Base-by-base conservation (phyloP, 116 monocot species). In the Cymodocea nodosa region DNA sequence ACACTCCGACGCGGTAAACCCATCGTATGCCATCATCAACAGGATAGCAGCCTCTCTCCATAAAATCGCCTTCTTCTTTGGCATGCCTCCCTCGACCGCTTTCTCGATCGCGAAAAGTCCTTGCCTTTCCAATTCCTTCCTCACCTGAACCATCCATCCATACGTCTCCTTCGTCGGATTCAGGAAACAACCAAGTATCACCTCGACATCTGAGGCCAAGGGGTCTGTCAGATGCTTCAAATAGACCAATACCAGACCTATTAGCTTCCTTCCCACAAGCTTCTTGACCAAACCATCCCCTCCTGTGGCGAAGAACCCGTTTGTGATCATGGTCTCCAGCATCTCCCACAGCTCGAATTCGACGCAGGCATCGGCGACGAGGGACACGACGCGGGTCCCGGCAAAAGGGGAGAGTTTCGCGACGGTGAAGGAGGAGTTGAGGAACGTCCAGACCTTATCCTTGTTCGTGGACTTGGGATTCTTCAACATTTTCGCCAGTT, bases 1-100 rank as follows among this genome's bases (percentile, higher is more conserved):
- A 48, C 75, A 40, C 56, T 97, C 91, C 3, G 83, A 52, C 5
- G 90, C 58, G 2, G 76, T 68, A 73, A 97, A 97, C 6, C 76
- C 81, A 66, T 97, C 90, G 56, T 80, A 71, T 10, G 85, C 87
- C 78, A 90, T 68, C 87, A 87, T 83, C 0, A 97, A 69, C 64
- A 90, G 34, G 59, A 97, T 40, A 4, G 95, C 66, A 36, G 85
- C 83, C 5, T 81, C 77, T 59, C 70, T 81, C n/a, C 81, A 79
- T 19, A 80, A 40, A 56, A 16, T 48, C n/a, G 52, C 50, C 35
- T 68, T 64, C 62, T 83, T 77, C 54, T 71, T 71, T 5, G 79
- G 54, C 19, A 74, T 15, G 7, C 74, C 75, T 51, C 66, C 76
- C 14, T 77, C 62, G 0, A 71, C 75, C 0, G 77, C 78, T 68